Evolutionary conservation across 2,329 filamentous ascomycete genomes (phyloP), one percentile per base, ranked within the genome.

Genomic region (Fusarium temperatum): DNA sequence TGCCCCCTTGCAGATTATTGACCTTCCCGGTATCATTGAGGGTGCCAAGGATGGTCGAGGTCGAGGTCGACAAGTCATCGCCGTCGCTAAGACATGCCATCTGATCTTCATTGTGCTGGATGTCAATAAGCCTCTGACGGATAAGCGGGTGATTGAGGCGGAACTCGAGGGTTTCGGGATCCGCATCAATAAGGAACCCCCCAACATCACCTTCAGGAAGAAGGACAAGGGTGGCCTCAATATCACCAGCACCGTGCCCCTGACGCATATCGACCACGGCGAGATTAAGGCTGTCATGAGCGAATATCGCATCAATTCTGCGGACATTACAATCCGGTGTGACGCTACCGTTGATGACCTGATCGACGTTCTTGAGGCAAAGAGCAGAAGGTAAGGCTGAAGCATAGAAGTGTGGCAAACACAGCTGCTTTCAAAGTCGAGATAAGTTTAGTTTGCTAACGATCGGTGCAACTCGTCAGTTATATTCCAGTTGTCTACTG

Each of bases 401-500:
- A 61, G 35, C 35, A 28, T 45, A 63, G 38, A 51, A 67, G 18
- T 48, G 30, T 65, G 61, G 60, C 58, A 41, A 58, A 56, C 56
- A 56, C 36, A 36, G 18, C 28, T 60, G 57, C 36, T 44, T 47
- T 24, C 32, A 47, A 45, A 35, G 44, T 36, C n/a, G 51, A 68
- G 38, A 54, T 51, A 44, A 54, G 20, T 32, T 24, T 24, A 28
- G 45, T 50, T 61, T 67, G 66, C 70, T 77, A 67, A 78, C 70
- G 22, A 42, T 48, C 42, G 32, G 32, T 35, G 32, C 30, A 41
- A 45, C 56, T 48, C 30, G n/a, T 24, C 41, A 95, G 94, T 82
- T 99, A 99, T 82, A 98, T 99, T 75, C 96, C 96, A n/a, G 96
- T 98, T 74, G 94, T 99, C 62, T 99, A 99, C 85, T 96, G 97